These are phyloP conservation scores for Bifiguratus adelaidae DNA, from an alignment of 192 early-diverging fungal species.

Conservation along the genomic window DNA sequence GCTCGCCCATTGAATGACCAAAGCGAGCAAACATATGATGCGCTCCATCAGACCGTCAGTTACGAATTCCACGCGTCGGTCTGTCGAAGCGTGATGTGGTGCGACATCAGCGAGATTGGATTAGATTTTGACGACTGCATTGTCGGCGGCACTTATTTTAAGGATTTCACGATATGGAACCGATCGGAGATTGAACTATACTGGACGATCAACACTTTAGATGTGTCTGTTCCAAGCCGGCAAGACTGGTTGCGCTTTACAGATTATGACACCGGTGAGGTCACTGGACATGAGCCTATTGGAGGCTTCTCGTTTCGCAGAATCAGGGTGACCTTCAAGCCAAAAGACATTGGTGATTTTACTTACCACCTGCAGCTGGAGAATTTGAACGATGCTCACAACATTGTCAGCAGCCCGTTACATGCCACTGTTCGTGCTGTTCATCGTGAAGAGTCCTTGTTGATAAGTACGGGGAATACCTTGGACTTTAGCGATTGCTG, in stretches of 20 bases:
- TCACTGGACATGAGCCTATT: constrained; percentile 42
- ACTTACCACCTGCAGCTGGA: constrained; percentile 81
- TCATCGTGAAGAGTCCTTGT: constrained; percentile 58
- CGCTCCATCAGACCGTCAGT: too few species aligned
- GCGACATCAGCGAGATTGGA: constrained; percentile 86
- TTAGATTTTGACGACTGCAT: constrained; percentile 94
- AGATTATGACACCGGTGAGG: constrained; percentile 58
- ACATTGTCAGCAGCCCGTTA: constrained; percentile 68
- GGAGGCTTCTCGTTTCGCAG: constrained; percentile 54
- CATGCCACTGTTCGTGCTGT: constrained; percentile 73
- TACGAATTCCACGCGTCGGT: constrained; percentile 77
- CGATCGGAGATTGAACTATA: constrained; percentile 85
- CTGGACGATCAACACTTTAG: constrained; percentile 70
- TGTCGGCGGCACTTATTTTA: constrained; percentile 77
- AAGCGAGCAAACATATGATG: too few species aligned
- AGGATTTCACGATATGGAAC: constrained; percentile 84
- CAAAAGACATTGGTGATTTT: constrained; percentile 84
- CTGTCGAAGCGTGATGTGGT: constrained; percentile 85
- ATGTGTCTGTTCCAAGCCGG: constrained; percentile 43
- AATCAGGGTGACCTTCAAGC: constrained; percentile 77
- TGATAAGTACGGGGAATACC: constrained; percentile 56
- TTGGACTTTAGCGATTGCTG: constrained; percentile 93
- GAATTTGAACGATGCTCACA: constrained; percentile 81
- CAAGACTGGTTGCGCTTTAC: constrained; percentile 60
- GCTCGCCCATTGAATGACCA: too few species aligned